phyloP scores from a whole-genome alignment of 768 basidiomycete genomes.

The Phanerodontia chrysosporium region DNA sequence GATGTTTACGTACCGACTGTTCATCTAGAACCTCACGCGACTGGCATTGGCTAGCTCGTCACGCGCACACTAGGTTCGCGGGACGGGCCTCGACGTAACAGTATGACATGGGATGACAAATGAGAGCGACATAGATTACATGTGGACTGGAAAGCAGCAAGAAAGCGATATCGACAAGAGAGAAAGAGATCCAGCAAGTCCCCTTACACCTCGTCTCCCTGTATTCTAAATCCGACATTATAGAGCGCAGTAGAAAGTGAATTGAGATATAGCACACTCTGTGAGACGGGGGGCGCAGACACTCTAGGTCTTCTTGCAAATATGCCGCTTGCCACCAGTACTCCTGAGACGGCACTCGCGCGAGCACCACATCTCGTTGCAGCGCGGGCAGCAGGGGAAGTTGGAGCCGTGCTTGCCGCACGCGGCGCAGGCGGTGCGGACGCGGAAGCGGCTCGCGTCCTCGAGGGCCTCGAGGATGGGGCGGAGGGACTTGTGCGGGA shows the following conservation, averaged over 20 bases:
- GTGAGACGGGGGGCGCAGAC: not conserved
- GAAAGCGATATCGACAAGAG: not conserved
- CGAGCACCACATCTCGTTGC: conserved; percentile 30
- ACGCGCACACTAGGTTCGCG: too few relatives aligned
- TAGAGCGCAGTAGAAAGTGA: not conserved
- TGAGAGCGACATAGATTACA: not conserved
- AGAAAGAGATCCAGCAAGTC: not conserved
- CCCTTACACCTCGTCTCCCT: not conserved
- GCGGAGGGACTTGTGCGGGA: conserved; percentile 23
- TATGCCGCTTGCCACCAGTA: conserved; percentile 14
- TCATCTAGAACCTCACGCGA: not conserved
- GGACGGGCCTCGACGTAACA: too few relatives aligned
- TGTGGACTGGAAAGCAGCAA: not conserved
- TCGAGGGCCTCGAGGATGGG: conserved; percentile 25
- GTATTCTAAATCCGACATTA: not conserved
- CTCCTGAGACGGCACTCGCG: conserved; percentile 11
- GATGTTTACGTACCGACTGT: not conserved
- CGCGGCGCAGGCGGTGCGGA: conserved; percentile 24
- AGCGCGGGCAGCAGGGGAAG: conserved; percentile 29
- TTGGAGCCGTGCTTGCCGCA: conserved; percentile 27
- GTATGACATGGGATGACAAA: too few relatives aligned
- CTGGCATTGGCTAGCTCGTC: not conserved
- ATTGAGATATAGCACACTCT: not conserved
- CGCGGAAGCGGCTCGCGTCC: conserved; percentile 22
- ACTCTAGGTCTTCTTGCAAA: conserved; percentile 1